Base-by-base conservation (phyloP, 2,329 filamentous ascomycete species). In the Pseudogymnoascus sp. region DNA sequence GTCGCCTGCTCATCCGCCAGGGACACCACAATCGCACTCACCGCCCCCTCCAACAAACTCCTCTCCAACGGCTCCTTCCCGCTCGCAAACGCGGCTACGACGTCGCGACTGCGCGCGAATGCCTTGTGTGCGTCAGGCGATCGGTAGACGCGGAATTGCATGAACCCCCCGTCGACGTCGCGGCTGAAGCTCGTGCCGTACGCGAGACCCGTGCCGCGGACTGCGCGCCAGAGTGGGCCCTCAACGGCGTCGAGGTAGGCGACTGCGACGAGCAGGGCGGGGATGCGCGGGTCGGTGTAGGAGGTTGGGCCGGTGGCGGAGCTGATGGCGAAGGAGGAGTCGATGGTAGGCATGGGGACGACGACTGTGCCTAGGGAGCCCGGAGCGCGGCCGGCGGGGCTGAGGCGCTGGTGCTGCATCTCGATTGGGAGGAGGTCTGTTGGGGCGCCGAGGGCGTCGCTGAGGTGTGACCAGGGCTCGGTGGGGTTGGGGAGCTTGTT, bases 231-330 rank as follows among this genome's bases (percentile, higher is more conserved):
- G 34, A 99, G 84, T 0, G 95, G 95, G 0, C 95, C 95, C 75
- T 99, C 95, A 16, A 96, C 89, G 0, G 92, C 87, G 72, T 97
- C 93, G 66, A 99, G 87, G 73, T 97, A 97, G 18, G 92, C 87
- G 60, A 92, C 85, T 0, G 93, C 92, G 6, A 99, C 93, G 74
- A 96, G 85, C 61, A 96, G 82, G 1, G 93, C 87, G 0, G 95
- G 92, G 1, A 97, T 80, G 14, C 85, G 83, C 0, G 92, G 87
- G 71, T 97, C 88, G 3, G 83, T 81, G 72, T 89, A 93, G 0
- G 88, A 90, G 23, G 84, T 82, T 14, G 93, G 84, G 5, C 93
- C 93, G 45, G 83, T 83, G 1, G 88, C 82, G 10, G 89, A 89
- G 69, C 90, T 86, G 65, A 93, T 84, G 23, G 88, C 88, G 77